Evolutionary conservation across 176 grass and related monocot species (phyloP).

Genomic region (Oryza longistaminata): DNA sequence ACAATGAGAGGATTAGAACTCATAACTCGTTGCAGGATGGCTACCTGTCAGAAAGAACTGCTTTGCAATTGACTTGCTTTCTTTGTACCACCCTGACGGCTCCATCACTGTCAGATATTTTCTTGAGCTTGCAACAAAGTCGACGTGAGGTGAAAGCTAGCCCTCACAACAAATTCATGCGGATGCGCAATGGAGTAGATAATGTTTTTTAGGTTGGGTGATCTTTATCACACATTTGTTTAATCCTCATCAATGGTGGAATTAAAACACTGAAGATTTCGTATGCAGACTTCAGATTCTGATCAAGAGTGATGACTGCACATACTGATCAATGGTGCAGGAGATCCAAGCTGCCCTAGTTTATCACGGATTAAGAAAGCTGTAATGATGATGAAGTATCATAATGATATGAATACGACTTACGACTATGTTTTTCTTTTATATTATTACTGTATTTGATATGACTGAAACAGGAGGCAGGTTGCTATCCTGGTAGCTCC

Average conservation of each 20-base stretch:
- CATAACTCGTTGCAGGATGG: neutral
- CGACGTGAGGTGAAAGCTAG: neutral
- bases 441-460: neutral
- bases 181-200: neutral
- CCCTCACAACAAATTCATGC: neutral
- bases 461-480: neutral
- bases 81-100: neutral
- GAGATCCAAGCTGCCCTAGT: neutral
- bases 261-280: neutral
- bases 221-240: conserved; percentile 30
- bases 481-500: neutral
- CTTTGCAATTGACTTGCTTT: neutral
- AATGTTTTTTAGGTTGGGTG: conserved; percentile 29
- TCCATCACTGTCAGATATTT: neutral
- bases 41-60: neutral
- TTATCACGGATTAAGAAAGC: neutral
- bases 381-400: neutral
- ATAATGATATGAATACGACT: neutral
- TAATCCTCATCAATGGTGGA: neutral
- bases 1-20: too few relatives aligned
- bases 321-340: neutral
- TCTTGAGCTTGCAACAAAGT: neutral
- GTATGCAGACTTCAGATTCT: neutral
- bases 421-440: neutral
- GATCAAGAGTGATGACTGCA: neutral